phyloP scores from a whole-genome alignment of 192 early-diverging fungal species.

The Anaeromyces robustus region DNA sequence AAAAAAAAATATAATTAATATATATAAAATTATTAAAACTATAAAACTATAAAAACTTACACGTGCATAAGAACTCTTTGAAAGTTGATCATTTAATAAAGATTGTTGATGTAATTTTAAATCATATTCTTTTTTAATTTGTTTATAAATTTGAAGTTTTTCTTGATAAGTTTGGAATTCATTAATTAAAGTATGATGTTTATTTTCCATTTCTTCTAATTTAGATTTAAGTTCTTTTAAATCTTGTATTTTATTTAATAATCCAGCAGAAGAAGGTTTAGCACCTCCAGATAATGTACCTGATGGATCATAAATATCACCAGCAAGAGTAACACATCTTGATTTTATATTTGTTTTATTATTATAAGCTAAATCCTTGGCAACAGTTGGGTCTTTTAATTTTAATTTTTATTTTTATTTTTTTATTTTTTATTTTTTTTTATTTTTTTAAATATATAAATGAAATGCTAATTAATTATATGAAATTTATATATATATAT shows the following conservation, averaged over 20 bases:
- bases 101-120: conserved; percentile 63
- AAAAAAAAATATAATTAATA: too few species aligned
- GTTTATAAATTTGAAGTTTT: conserved; percentile 33
- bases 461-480: too few species aligned
- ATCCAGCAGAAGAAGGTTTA: conserved; percentile 48
- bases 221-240: conserved; percentile 44
- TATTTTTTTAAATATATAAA: too few species aligned
- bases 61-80: conserved; percentile 24
- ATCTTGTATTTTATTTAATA: conserved; percentile 58
- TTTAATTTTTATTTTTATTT: too few species aligned
- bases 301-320: conserved; percentile 90
- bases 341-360: conserved; percentile 42
- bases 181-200: conserved; percentile 27
- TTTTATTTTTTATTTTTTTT: too few species aligned
- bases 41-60: background rate
- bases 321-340: conserved; percentile 90
- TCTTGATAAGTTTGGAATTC: conserved; percentile 37
- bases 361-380: conserved; percentile 80
- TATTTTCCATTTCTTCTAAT: conserved; percentile 23
- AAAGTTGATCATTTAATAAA: conserved; percentile 58
- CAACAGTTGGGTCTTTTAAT: conserved; percentile 8
- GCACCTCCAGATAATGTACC: conserved; percentile 90
- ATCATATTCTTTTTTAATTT: conserved; percentile 44
- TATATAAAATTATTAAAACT: too few species aligned
- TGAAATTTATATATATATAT: too few species aligned